Conservation (phyloP, 1,284 basidiomycete species). For the Cryptococcus floricola region DNA sequence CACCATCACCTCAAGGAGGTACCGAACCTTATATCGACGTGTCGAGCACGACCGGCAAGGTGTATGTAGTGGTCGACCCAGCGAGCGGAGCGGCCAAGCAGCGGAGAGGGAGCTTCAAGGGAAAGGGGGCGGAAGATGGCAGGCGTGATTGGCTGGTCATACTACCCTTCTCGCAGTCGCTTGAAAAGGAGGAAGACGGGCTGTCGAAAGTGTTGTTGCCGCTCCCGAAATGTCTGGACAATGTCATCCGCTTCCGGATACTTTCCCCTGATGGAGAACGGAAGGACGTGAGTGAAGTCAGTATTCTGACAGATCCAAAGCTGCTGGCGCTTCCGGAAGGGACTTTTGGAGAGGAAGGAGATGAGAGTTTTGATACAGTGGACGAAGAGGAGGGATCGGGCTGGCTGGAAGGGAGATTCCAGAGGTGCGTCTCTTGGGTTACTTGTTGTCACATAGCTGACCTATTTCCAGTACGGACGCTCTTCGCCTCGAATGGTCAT, state of each 20-base stretch:
- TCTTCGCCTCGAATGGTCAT: slow-evolving; percentile 37
- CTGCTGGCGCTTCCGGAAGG: slow-evolving; percentile 21
- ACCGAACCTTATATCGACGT: slow-evolving; percentile 31
- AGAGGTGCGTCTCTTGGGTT: slow-evolving; percentile 22
- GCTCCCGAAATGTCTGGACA: slow-evolving; percentile 41
- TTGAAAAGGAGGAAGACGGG: slow-evolving; percentile 13
- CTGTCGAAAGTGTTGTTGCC: slow-evolving; percentile 20
- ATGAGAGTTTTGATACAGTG: slow-evolving; percentile 25
- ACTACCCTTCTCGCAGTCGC: slow-evolving; percentile 25
- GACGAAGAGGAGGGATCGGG: slow-evolving; percentile 23
- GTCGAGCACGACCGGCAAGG: slow-evolving; percentile 32
- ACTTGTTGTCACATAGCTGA: background rate
- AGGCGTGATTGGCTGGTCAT: slow-evolving; percentile 39
- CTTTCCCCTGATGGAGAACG: slow-evolving; percentile 12
- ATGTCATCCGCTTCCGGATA: slow-evolving; percentile 36
- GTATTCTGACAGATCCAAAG: slow-evolving; percentile 36
- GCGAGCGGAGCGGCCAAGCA: slow-evolving; percentile 1
- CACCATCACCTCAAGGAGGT: slow-evolving; percentile 10
- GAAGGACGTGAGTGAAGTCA: slow-evolving; percentile 21
- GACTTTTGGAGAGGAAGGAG: slow-evolving; percentile 26
- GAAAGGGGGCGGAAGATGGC: slow-evolving; percentile 1
- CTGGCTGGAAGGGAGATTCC: slow-evolving; percentile 42
- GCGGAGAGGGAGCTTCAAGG: slow-evolving; percentile 1
- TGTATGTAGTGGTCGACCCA: slow-evolving; percentile 29
- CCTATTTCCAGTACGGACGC: slow-evolving; percentile 26